Base-by-base conservation (phyloP, 1,284 basidiomycete genomes). In the Serendipita sp. region DNA sequence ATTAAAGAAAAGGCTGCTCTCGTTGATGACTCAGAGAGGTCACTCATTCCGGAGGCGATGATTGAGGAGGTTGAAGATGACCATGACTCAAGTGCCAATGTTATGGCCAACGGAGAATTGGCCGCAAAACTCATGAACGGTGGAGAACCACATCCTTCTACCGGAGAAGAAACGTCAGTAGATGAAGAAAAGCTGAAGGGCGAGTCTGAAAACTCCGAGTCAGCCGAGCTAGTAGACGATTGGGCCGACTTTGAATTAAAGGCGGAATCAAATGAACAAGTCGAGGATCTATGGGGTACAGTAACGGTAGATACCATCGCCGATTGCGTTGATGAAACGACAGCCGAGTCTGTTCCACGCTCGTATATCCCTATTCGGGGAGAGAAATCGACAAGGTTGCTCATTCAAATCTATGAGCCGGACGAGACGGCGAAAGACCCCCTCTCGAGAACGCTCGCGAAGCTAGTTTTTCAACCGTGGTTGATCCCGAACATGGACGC, bases 391-490 rank as follows among this genome's bases (percentile, higher is more conserved):
- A 75, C 78, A 65, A 74, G 82, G 29, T 74, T 75, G 62, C 73
- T 83, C 71, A 73, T 74, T 62, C 66, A 73, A 42, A 67, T 77
- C 63, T 64, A 71, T 26, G 72, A 71, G 3, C 68, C 72, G 60
- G 55, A 61, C 53, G 64, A 49, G 30, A 63, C 17, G 50, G 60
- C 44, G 63, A 17, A 42, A 22, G 58, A 53, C 38, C 30, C 58
- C 42, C 72, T 85, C 8, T 76, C 76, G 45, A 69, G 69, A 32
- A 70, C 71, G 3, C 78, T 85, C 62, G 77, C 74, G 3, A 76
- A 76, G 65, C 72, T 85, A 43, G 72, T 80, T 3, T 72, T 85
- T 26, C 74, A 74, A 43, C 82, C 84, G 1, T 84, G 82, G 83
- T 64, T 72, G 44, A 71, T 67, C 29, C 75, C 75, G 66, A 72